A percentile compares a stretch with the other conserved stretches of the same genome.
phyloP scores from a whole-genome alignment of 371 early-diverging fungal species.

The Apophysomyces trapeziformis region DNA sequence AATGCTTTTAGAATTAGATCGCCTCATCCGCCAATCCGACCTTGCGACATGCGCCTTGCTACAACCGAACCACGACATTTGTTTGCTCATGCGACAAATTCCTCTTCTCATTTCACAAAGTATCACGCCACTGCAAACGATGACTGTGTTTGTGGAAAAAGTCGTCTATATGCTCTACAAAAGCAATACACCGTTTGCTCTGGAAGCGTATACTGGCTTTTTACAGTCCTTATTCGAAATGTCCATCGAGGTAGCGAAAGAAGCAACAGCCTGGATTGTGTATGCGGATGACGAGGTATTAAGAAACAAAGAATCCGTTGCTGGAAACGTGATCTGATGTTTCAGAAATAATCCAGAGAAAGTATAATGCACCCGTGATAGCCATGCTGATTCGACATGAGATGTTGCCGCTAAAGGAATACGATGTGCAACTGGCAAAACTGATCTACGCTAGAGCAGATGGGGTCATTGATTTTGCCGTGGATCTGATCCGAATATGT shows the following conservation, averaged over 20 bases:
- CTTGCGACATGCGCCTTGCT: constrained; percentile 64
- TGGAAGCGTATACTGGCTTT: constrained; percentile 82
- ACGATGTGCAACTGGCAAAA: constrained; percentile 87
- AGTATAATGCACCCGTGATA: constrained; percentile 82
- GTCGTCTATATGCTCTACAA: constrained; percentile 82
- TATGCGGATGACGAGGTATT: constrained; percentile 87
- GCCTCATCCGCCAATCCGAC: constrained; percentile 61
- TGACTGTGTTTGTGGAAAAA: constrained; percentile 82
- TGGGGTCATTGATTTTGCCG: constrained; percentile 72
- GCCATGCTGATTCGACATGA: constrained; percentile 79
- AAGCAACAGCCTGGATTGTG: constrained; percentile 88
- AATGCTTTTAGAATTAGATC: constrained; percentile 79
- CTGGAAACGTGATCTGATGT: not conserved
- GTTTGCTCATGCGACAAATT: constrained; percentile 72
- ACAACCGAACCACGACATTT: constrained; percentile 81
- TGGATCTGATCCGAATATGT: constrained; percentile 71
- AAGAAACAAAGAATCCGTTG: not conserved
- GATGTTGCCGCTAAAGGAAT: constrained; percentile 75
- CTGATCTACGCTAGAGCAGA: constrained; percentile 61
- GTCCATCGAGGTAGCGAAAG: constrained; percentile 77
- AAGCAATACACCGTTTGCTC: constrained; percentile 68
- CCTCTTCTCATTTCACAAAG: constrained; percentile 67
- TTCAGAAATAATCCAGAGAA: constrained; percentile 42
- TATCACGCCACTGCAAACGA: constrained; percentile 69
- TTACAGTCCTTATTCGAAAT: constrained; percentile 82